phyloP scores from a whole-genome alignment of 768 basidiomycete genomes.

The Galerina sulciceps region DNA sequence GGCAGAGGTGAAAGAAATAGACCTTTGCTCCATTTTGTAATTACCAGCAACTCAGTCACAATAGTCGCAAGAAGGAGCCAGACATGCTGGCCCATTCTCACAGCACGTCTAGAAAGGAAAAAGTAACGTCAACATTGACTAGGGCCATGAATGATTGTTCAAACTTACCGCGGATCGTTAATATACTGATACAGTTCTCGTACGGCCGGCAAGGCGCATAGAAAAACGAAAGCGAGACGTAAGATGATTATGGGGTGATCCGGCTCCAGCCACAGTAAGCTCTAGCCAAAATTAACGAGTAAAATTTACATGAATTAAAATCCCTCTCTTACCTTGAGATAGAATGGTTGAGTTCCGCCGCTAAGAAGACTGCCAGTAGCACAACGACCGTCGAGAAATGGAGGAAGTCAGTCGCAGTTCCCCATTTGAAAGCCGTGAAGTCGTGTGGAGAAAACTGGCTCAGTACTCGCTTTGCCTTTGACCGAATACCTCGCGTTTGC shows the following conservation, averaged over 20 bases:
- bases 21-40: conserved; percentile 81
- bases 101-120: conserved; percentile 60
- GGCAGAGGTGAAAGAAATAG: conserved; percentile 72
- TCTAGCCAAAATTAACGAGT: conserved; percentile 33
- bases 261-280: conserved; percentile 86
- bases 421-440: conserved; percentile 90
- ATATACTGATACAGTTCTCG: conserved; percentile 85
- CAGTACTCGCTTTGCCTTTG: conserved; percentile 78
- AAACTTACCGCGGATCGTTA: conserved; percentile 73
- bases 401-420: conserved; percentile 71
- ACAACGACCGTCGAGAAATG: conserved; percentile 79
- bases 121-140: conserved; percentile 9
- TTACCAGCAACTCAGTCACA: conserved; percentile 78
- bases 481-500: conserved; percentile 76
- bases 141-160: conserved; percentile 15
- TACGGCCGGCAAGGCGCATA: conserved; percentile 87
- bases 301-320: not conserved
- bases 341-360: conserved; percentile 89
- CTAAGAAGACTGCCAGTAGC: conserved; percentile 77
- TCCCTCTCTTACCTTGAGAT: conserved; percentile 66
- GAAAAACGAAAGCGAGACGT: conserved; percentile 74
- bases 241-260: conserved; percentile 85
- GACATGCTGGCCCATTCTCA: conserved; percentile 88
- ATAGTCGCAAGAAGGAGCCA: conserved; percentile 90
- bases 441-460: conserved; percentile 88